Evolutionary conservation across 2,329 filamentous ascomycete species (phyloP), one percentile per base, ranked within the genome.

Genomic region (Trichoderma gracile): DNA sequence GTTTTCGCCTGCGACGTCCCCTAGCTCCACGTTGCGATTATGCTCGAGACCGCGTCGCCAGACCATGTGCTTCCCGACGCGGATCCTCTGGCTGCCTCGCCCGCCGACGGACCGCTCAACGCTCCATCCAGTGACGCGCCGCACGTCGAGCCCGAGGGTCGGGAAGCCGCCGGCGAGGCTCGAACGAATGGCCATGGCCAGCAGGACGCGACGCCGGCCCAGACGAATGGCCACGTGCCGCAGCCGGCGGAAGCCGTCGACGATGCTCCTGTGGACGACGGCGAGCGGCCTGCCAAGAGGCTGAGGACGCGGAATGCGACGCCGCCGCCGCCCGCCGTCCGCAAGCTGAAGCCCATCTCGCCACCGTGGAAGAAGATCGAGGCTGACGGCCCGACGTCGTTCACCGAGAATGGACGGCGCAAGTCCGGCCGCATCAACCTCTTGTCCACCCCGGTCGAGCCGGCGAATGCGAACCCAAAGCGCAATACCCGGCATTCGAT

Each of bases 351-450:
- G 63, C 79, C 80, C 60, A 82, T 84, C 66, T 98, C 94, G 68
- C 95, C 95, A 69, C 95, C 95, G 23, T 99, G 95, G 95, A 98
- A 95, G 80, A 91, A 87, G 72, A 85, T 91, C 67, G 85, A 85
- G 65, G 92, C 90, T 46, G 91, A 96, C 30, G 95, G 95, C 0
- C 95, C 95, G 23, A 95, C 94, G 3, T 90, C 91, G 0, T 93
- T 96, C 74, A 85, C 90, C 52, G 86, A 84, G 78, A 90, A 84
- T 84, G 92, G 91, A 55, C 84, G 84, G 68, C 83, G 87, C 66
- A 89, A 87, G 72, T 90, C 87, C 23, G 86, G 86, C 46, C 83
- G 87, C 66, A 85, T 86, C 71, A 89, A 89, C 72, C 74, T 74
- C 2, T 71, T 86, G 15, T 84, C 85, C 19, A 66, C 83, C 33